A percentile compares a stretch with the other conserved stretches of the same genome.
Conservation (phyloP, 768 basidiomycete species). For the Tylopilus vinaceipallidus region DNA sequence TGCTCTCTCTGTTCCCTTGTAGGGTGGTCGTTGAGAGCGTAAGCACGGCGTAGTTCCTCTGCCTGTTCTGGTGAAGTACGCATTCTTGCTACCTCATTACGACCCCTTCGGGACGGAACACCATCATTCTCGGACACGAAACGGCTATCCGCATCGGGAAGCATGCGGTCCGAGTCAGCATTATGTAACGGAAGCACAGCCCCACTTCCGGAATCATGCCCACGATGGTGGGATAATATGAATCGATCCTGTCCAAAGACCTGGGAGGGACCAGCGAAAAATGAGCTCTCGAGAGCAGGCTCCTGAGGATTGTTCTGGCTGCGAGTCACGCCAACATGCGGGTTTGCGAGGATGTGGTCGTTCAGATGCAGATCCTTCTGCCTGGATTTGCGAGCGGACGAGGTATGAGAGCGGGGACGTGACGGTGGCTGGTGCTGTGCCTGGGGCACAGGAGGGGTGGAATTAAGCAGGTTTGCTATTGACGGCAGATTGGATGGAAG, state of each 20-base stretch:
- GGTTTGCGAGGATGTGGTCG: slow-evolving; percentile 26
- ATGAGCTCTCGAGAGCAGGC: slow-evolving; percentile 26
- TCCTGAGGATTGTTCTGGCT: slow-evolving; percentile 16
- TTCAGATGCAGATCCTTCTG: slow-evolving; percentile 34
- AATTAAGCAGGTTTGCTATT: slow-evolving; percentile 42
- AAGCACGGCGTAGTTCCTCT: slow-evolving; percentile 67
- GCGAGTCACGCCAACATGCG: background rate
- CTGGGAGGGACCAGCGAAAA: slow-evolving; percentile 33
- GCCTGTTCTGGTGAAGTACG: slow-evolving; percentile 63
- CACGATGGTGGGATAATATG: slow-evolving; percentile 33
- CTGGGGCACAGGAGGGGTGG: slow-evolving; percentile 26
- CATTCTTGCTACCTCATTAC: slow-evolving; percentile 42
- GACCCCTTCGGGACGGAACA: slow-evolving; percentile 30
- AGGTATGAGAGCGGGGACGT: slow-evolving; percentile 25
- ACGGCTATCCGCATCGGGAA: slow-evolving; percentile 51
- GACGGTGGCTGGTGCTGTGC: slow-evolving; percentile 22
- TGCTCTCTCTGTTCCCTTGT: slow-evolving; percentile 63
- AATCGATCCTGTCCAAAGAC: slow-evolving; percentile 32
- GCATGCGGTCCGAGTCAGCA: slow-evolving; percentile 48
- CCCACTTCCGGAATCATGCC: slow-evolving; percentile 24
- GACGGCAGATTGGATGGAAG: slow-evolving; percentile 31
- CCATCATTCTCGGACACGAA: slow-evolving; percentile 50
- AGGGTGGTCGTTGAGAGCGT: slow-evolving; percentile 64
- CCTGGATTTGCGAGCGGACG: slow-evolving; percentile 28
- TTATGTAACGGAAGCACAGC: slow-evolving; percentile 29